These are phyloP conservation scores for Ampelocalamus luodianensis DNA, from an alignment of 176 grass and related monocot genomes.

Conservation along the genomic window DNA sequence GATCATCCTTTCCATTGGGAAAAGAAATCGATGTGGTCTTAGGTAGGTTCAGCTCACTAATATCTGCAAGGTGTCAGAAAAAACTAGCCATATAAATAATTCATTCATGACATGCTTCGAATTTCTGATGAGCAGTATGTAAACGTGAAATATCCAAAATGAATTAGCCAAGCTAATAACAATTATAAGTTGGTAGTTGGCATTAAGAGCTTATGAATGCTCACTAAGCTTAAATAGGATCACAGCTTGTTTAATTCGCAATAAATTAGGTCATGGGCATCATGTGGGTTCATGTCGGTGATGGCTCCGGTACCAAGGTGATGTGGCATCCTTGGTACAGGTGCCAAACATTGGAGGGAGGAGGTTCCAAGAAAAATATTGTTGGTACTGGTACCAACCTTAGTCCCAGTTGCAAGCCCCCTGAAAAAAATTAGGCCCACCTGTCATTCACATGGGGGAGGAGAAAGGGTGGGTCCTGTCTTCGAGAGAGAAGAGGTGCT, in stretches of 20 bases:
- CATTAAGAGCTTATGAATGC: not conserved
- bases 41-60: constrained; percentile 83
- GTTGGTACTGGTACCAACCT: not conserved
- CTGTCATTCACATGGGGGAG: not conserved
- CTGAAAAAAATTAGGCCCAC: not conserved
- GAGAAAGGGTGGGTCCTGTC: not conserved
- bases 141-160: not conserved
- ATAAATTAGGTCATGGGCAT: not conserved
- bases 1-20: constrained; percentile 87
- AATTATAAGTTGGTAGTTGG: not conserved
- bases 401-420: not conserved
- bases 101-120: not conserved
- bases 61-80: constrained; percentile 58
- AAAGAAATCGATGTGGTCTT: constrained; percentile 80
- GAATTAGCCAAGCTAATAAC: not conserved
- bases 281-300: not conserved
- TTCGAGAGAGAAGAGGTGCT: not conserved
- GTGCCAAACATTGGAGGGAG: not conserved
- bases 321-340: not conserved
- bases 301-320: not conserved
- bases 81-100: not conserved
- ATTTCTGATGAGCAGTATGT: not conserved
- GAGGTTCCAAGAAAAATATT: not conserved
- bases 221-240: not conserved
- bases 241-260: not conserved